These are phyloP conservation scores for Pelargonium fulgidum DNA, from an alignment of 441 rosid species.

Conservation along the genomic window DNA sequence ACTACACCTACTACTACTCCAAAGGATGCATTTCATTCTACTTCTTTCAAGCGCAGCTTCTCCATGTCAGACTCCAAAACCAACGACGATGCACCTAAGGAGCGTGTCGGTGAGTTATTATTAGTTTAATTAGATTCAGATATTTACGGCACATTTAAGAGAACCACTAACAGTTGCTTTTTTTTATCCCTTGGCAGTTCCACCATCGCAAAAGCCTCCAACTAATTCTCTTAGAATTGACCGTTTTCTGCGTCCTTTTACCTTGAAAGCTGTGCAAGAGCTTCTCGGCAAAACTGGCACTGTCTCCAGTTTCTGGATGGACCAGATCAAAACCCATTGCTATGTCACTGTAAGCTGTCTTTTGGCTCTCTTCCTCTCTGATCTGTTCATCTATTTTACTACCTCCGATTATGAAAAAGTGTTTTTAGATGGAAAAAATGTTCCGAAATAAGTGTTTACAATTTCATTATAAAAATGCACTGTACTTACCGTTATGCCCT, in stretches of 20 bases:
- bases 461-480: too few relatives aligned
- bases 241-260: conserved; percentile 84
- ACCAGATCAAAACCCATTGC: conserved; percentile 93
- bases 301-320: conserved; percentile 90
- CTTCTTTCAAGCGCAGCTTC: conserved; percentile 48
- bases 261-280: conserved; percentile 94
- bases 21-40: conserved; percentile 32
- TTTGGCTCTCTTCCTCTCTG: neutral
- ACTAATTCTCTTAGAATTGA: conserved; percentile 79
- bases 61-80: conserved; percentile 56
- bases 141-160: neutral
- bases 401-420: too few relatives aligned
- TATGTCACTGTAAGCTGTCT: conserved; percentile 59
- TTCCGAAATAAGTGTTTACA: too few relatives aligned
- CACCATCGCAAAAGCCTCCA: conserved; percentile 66
- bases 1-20: conserved; percentile 47
- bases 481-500: too few relatives aligned
- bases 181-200: conserved; percentile 47
- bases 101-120: conserved; percentile 69
- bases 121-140: neutral
- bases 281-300: conserved; percentile 81
- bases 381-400: too few relatives aligned
- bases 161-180: conserved; percentile 14
- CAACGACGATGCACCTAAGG: conserved; percentile 66
- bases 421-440: too few relatives aligned